These are phyloP conservation scores for Solanum piurae DNA, from an alignment of 257 asterid species.

Conservation along the genomic window DNA sequence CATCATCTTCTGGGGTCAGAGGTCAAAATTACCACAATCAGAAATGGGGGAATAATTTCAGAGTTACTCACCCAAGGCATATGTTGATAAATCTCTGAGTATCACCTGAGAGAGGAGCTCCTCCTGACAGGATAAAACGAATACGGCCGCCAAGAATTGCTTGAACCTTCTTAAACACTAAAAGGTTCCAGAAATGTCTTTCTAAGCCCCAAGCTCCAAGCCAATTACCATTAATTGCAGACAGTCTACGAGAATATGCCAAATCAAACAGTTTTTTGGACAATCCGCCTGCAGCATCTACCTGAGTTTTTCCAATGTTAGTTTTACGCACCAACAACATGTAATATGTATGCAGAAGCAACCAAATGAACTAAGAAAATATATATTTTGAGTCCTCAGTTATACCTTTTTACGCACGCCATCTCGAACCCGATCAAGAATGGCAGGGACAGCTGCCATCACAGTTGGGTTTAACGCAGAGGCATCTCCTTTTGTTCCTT, in stretches of 20 bases:
- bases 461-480: conserved; percentile 66
- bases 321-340: not conserved
- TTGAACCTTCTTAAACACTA: conserved; percentile 78
- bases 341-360: not conserved
- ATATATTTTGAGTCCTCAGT: not conserved
- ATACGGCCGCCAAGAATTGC: conserved; percentile 94
- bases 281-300: conserved; percentile 81
- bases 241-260: conserved; percentile 75
- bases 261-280: conserved; percentile 74
- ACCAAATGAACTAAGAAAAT: not conserved
- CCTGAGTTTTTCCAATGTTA: conserved; percentile 33
- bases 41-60: not conserved
- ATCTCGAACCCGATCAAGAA: conserved; percentile 95
- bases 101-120: conserved; percentile 94
- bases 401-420: conserved; percentile 93
- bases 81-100: conserved; percentile 96
- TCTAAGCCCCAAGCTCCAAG: conserved; percentile 98
- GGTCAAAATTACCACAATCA: not conserved
- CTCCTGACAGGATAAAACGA: conserved; percentile 93
- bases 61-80: conserved; percentile 75
- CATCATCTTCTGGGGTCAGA: not conserved
- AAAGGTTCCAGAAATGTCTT: conserved; percentile 67
- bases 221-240: conserved; percentile 95
- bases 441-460: conserved; percentile 96
- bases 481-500: conserved; percentile 95